Evolutionary conservation across 306 rosid species (phyloP).

Genomic region (Echinosophora koreensis): DNA sequence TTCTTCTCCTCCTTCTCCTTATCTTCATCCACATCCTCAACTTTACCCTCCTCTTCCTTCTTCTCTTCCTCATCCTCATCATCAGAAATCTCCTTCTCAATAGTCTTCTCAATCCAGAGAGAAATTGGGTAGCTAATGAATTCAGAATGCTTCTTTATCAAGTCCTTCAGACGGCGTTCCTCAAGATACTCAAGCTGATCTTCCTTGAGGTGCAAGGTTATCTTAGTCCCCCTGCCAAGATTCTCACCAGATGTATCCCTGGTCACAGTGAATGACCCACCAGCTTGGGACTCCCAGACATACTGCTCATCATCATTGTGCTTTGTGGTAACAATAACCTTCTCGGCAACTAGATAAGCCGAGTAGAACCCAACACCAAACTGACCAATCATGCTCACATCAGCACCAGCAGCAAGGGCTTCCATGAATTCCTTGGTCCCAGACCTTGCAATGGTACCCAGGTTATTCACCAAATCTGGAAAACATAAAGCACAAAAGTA

Average conservation of each 20-base stretch:
- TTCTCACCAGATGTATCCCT: slow-evolving; percentile 81
- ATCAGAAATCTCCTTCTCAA: slow-evolving; percentile 91
- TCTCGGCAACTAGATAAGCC: slow-evolving; percentile 88
- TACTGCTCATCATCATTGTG: slow-evolving; percentile 98
- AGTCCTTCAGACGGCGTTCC: slow-evolving; percentile 87
- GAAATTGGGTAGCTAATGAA: slow-evolving; percentile 98
- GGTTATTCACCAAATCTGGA: slow-evolving; percentile 93
- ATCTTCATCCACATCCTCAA: slow-evolving; percentile 90
- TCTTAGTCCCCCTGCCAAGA: slow-evolving; percentile 92
- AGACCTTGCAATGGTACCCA: slow-evolving; percentile 97
- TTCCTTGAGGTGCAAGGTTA: slow-evolving; percentile 80
- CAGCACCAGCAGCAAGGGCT: slow-evolving; percentile 98
- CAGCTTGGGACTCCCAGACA: slow-evolving; percentile 97
- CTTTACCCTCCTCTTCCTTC: slow-evolving; percentile 93
- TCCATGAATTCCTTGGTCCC: slow-evolving; percentile 99
- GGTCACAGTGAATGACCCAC: slow-evolving; percentile 93
- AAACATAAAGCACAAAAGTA: not conserved
- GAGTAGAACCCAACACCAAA: slow-evolving; percentile 99
- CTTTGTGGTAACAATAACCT: slow-evolving; percentile 85
- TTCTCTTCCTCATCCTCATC: slow-evolving; percentile 94
- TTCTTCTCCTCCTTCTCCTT: slow-evolving; percentile 90
- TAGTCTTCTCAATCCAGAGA: slow-evolving; percentile 91
- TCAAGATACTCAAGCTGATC: slow-evolving; percentile 97
- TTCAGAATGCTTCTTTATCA: slow-evolving; percentile 94
- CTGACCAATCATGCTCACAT: slow-evolving; percentile 98